A percentile compares a stretch with the other conserved stretches of the same genome.
These are phyloP conservation scores for Geosmithia morbida DNA, from an alignment of 2,329 filamentous ascomycete genomes.

Conservation along the genomic window DNA sequence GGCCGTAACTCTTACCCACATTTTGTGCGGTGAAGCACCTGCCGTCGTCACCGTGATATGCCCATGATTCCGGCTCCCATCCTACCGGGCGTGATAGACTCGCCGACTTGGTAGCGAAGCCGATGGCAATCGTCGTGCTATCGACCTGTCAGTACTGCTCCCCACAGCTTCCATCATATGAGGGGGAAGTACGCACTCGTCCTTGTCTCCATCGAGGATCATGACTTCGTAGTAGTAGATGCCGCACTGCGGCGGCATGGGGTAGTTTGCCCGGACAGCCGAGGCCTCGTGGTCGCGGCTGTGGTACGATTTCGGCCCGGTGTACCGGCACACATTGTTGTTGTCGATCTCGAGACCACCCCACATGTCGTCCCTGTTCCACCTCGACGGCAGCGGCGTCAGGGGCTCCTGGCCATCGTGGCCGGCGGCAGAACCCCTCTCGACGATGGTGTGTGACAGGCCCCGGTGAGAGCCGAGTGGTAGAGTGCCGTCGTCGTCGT, in stretches of 20 bases:
- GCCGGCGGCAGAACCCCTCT: constrained; percentile 73
- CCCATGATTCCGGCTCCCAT: constrained; percentile 56
- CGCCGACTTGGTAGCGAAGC: constrained; percentile 41
- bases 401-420: constrained; percentile 49
- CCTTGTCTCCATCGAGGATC: constrained; percentile 33
- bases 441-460: constrained; percentile 64
- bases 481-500: constrained; percentile 22
- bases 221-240: constrained; percentile 85
- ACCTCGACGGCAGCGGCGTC: constrained; percentile 62
- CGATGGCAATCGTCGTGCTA: constrained; percentile 43
- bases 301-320: constrained; percentile 21
- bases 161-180: too few relatives aligned
- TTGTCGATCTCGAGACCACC: constrained; percentile 52
- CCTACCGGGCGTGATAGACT: constrained; percentile 43
- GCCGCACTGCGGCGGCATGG: constrained; percentile 79
- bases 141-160: background rate
- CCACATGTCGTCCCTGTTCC: constrained; percentile 70
- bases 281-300: constrained; percentile 61
- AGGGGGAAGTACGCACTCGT: constrained; percentile 31
- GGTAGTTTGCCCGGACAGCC: constrained; percentile 67
- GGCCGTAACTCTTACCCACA: constrained; percentile 41
- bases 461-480: constrained; percentile 50
- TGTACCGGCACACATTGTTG: background rate
- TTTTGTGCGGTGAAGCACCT: constrained; percentile 43
- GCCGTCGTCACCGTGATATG: constrained; percentile 56